These are phyloP conservation scores for Colletotrichum shisoi DNA, from an alignment of 2,329 filamentous ascomycete genomes.

Conservation along the genomic window DNA sequence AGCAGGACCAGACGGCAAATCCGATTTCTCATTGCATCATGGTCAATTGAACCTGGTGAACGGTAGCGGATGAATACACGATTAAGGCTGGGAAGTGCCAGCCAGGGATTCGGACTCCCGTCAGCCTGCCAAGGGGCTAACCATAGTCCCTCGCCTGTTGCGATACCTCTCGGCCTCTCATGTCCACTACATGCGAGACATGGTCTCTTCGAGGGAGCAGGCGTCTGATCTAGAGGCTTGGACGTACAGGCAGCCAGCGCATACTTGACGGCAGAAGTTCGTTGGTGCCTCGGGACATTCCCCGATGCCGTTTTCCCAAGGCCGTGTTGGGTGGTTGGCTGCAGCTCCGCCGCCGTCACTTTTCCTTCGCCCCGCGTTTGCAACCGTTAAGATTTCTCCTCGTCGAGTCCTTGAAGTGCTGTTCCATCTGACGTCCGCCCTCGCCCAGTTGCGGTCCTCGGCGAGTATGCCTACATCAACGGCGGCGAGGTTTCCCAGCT, in stretches of 20 bases:
- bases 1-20: no score
- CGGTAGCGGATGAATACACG: no score
- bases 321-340: neutral
- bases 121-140: slow-evolving; percentile 23
- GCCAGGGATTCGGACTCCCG: neutral
- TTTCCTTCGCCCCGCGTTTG: slow-evolving; percentile 4
- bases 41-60: no score
- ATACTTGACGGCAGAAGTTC: neutral
- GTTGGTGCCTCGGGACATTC: neutral
- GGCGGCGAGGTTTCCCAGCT: slow-evolving; percentile 48
- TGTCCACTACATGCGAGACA: neutral
- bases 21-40: no score
- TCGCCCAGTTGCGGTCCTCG: slow-evolving; percentile 42
- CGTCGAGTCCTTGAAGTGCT: no score
- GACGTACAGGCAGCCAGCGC: neutral
- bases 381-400: neutral
- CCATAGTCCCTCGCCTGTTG: slow-evolving; percentile 3
- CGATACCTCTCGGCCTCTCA: neutral
- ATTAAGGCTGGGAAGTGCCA: no score
- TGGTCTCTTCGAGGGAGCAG: neutral
- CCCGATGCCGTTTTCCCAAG: neutral
- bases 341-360: slow-evolving; percentile 2
- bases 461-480: slow-evolving; percentile 51
- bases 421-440: neutral
- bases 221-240: neutral